phyloP scores from a whole-genome alignment of 1,284 basidiomycete species.

The Rhizoctonia solani region DNA sequence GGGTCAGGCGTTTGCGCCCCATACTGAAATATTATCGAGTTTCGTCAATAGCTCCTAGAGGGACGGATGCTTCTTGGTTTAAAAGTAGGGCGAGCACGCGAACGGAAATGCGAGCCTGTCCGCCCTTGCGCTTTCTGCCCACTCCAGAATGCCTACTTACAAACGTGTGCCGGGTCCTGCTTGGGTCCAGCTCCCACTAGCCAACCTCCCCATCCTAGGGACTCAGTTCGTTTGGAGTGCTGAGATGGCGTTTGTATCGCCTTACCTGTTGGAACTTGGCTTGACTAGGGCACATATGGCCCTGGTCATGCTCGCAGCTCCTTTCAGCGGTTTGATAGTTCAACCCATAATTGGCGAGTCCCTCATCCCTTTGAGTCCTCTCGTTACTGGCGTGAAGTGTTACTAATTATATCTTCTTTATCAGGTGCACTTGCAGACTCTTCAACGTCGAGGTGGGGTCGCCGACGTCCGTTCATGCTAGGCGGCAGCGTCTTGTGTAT shows the following conservation, averaged over 20 bases:
- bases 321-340: constrained; percentile 86
- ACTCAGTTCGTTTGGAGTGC: constrained; percentile 89
- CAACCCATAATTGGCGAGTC: constrained; percentile 80
- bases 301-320: constrained; percentile 94
- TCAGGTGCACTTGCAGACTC: constrained; percentile 82
- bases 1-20: background rate
- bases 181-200: constrained; percentile 66
- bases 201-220: constrained; percentile 78
- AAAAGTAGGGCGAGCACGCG: background rate
- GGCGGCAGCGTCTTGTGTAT: constrained; percentile 67
- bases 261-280: constrained; percentile 89
- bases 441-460: constrained; percentile 81
- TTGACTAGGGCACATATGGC: constrained; percentile 87
- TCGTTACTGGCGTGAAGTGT: background rate
- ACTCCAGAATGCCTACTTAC: background rate
- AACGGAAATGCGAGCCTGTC: too few species aligned
- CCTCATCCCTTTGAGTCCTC: background rate
- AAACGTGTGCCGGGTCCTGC: constrained; percentile 59
- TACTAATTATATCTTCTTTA: background rate
- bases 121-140: too few species aligned
- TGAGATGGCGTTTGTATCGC: constrained; percentile 92
- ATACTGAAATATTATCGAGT: background rate
- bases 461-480: constrained; percentile 86
- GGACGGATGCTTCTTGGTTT: background rate
- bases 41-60: background rate